These are phyloP conservation scores for Fusarium liriodendri DNA, from an alignment of 2,329 filamentous ascomycete species.

Conservation along the genomic window DNA sequence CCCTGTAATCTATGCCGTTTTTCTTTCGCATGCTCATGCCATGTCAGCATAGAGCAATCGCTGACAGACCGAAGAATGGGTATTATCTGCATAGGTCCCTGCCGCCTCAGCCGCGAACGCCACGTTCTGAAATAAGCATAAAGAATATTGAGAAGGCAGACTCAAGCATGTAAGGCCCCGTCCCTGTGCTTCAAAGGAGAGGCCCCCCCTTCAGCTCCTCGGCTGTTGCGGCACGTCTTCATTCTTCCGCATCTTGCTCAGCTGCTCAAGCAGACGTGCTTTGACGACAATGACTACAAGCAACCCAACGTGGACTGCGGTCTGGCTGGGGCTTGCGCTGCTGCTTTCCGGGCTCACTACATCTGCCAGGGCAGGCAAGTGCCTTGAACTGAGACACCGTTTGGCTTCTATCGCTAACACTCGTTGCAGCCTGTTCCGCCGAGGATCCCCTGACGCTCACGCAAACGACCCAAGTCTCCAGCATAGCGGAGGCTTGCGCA, in stretches of 20 bases:
- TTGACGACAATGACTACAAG: not conserved
- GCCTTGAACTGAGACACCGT: not conserved
- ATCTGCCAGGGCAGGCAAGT: not conserved
- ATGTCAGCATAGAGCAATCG: not conserved
- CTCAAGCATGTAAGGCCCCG: not conserved
- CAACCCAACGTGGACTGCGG: not conserved
- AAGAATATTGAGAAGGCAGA: not conserved
- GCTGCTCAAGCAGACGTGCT: not conserved
- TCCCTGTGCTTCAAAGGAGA: not conserved
- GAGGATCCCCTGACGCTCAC: not conserved
- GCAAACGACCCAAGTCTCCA: not conserved
- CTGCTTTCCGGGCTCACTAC: not conserved
- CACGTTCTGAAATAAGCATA: conserved; percentile 1
- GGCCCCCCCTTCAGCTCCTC: not conserved
- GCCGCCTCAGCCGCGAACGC: not conserved
- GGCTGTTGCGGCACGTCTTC: not conserved
- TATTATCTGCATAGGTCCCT: not conserved
- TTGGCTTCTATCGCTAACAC: not conserved
- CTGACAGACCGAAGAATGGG: not conserved
- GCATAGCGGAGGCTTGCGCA: not conserved
- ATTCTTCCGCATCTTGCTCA: not conserved
- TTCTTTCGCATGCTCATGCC: not conserved
- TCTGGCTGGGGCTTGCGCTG: not conserved
- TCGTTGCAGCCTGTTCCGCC: not conserved
- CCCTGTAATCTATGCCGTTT: not conserved